Base-by-base conservation (phyloP, 257 asterid genomes). In the Coffea canephora region DNA sequence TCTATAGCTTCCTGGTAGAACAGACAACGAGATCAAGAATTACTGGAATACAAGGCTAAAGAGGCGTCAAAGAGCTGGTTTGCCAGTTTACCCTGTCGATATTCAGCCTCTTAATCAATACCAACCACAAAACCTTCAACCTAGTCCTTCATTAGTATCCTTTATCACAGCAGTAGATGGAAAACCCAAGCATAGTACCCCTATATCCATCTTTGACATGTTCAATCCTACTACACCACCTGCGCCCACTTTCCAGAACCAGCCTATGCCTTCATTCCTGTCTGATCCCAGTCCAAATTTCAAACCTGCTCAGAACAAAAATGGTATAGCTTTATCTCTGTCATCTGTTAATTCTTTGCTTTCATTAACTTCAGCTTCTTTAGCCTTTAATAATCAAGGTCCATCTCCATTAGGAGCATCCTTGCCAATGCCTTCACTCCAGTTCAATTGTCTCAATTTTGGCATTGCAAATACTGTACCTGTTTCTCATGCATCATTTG, bases 1-100 rank as follows among this genome's bases (percentile, higher is more conserved):
- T 57, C 19, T 66, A 21, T 76, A 92, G 97, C 85, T 92, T 54
- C 96, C 97, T 3, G 97, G 97, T 4, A 84, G 97, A 78, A 92
- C 94, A 18, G 95, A 92, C 34, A 90, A 92, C 7, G 95, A 92
- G 71, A 92, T 92, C 15, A 92, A 92, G 83, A 92, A 92, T 71
- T 92, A 89, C 68, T 92, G 97, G 97, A 92, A 92, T 85, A 92
- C 97, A 0, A 85, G 96, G 27, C 21, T 88, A 68, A 92, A 92
- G 83, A 85, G 97, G 15, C 85, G 91, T 18, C 93, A 82, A 39
- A 89, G 94, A 55, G 92, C 92, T 13, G 91, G 96, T 2, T 84
- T 92, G 21, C 94, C 97, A 0, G 67, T 90, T 54, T 92, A 92
- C 82, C 92, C 95, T 75, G 85, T 81, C 25, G 89, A 87, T 23